Base-by-base conservation (phyloP, 2,329 filamentous ascomycete species). In the Grosmannia penicillata region DNA sequence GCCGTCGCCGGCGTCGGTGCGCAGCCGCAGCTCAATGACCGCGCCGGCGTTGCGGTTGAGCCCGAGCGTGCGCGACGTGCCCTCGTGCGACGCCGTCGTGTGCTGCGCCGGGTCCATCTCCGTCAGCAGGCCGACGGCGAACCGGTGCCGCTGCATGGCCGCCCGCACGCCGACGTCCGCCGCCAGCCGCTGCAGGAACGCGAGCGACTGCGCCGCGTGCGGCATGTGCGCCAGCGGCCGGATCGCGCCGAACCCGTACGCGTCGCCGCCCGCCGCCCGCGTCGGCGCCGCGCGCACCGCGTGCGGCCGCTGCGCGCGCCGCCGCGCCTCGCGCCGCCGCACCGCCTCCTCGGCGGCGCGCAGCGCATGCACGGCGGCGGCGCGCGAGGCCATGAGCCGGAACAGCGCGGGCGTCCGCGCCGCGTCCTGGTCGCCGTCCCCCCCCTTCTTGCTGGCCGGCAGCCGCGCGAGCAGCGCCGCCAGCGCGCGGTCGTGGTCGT, bases 1-100 rank as follows among this genome's bases (percentile, higher is more conserved):
- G 1, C 91, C 91, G 55, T 94, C 86, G 54, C 91, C 85, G 3
- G 82, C 83, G 59, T 98, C 91, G 1, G 91, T 96, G n/a, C 91
- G 68, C 26, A 98, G 61, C 0, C 91, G 68, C 44, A 98, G 59
- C 65, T 96, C 87, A 40, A 98, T 94, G 1, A 85, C 83, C 56
- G 94, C 81, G 43, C 91, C 91, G 3, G 67, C 59, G 53, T 96
- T 95, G 10, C 85, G 68, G 54, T 98, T 98, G 29, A 96, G 56
- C 0, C 91, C 91, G 0, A 96, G 60, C 2, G 83, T 87, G 32
- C 84, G 71, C 36, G 77, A 77, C n/a, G 68, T 70, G 33, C 72
- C 71, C 50, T 91, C 80, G 51, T 83, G 79, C 31, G 73, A 82
- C 1, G 64, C 57, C 45, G 69, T 56, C 1, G 87, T 95, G 57